Evolutionary conservation across 2,329 filamentous ascomycete genomes (phyloP).

Genomic region (Paramyrothecium roridum): DNA sequence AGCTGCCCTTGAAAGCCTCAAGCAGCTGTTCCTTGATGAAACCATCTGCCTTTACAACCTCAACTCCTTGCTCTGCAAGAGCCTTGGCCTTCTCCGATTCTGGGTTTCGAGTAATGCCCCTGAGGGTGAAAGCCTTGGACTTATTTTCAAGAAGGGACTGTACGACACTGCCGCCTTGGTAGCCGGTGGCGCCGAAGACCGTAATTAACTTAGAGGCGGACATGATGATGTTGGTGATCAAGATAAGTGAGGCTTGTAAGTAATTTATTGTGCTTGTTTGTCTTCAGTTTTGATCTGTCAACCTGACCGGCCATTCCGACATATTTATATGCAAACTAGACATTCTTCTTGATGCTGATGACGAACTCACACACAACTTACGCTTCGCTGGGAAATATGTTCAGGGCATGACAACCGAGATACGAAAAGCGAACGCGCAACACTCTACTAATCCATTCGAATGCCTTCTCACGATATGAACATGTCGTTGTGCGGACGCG

Average conservation of each 20-base stretch:
- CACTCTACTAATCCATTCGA: too few species aligned
- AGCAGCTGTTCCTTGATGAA: constrained; percentile 15
- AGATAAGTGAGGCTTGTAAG: neutral
- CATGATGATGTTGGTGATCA: constrained; percentile 12
- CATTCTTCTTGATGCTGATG: too few species aligned
- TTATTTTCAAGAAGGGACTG: constrained; percentile 26
- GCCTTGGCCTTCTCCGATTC: constrained; percentile 22
- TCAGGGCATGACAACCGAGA: too few species aligned
- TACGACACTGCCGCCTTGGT: constrained; percentile 26
- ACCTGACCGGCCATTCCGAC: too few species aligned
- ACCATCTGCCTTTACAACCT: constrained; percentile 27
- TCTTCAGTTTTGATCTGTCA: too few species aligned
- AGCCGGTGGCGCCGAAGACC: constrained; percentile 27
- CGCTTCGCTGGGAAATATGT: too few species aligned
- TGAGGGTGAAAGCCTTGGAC: constrained; percentile 17
- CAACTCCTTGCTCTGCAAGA: constrained; percentile 18
- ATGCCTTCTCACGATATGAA: too few species aligned
- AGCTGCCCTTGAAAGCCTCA: constrained; percentile 25
- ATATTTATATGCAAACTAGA: too few species aligned
- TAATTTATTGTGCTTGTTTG: neutral
- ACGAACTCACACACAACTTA: too few species aligned
- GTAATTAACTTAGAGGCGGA: constrained; percentile 22
- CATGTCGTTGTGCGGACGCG: too few species aligned
- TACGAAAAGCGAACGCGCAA: too few species aligned
- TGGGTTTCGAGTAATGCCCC: constrained; percentile 24